Evolutionary conservation across 176 grass and related monocot species (phyloP).

Genomic region (Tillandsia fasciculata): DNA sequence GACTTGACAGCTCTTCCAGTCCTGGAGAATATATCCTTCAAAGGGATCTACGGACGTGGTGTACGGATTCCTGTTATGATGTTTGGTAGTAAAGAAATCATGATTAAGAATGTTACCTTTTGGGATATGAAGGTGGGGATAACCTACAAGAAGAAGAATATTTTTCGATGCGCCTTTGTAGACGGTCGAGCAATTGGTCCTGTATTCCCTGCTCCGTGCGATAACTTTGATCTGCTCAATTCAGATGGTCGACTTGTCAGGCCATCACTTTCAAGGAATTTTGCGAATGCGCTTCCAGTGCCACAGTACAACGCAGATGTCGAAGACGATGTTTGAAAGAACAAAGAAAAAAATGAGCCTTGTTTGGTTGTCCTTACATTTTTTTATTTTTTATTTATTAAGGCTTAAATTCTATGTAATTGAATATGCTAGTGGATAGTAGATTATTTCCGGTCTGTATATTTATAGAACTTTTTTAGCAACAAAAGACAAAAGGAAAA

Average conservation of each 20-base stretch:
- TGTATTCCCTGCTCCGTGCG: slow-evolving; percentile 68
- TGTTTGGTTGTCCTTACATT: no score
- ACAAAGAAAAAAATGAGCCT: background rate
- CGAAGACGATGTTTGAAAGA: slow-evolving; percentile 77
- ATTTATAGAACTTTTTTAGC: no score
- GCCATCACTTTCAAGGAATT: slow-evolving; percentile 31
- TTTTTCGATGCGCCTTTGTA: slow-evolving; percentile 83
- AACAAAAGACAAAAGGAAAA: no score
- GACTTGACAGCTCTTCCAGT: slow-evolving; percentile 47
- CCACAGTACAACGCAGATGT: slow-evolving; percentile 45
- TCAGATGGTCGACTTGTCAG: slow-evolving; percentile 50
- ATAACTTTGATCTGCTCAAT: slow-evolving; percentile 58
- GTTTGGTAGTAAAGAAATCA: slow-evolving; percentile 73
- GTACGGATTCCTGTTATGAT: slow-evolving; percentile 83
- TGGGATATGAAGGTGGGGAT: slow-evolving; percentile 66
- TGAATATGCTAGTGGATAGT: no score
- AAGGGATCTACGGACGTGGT: slow-evolving; percentile 50
- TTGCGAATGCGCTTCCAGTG: slow-evolving; percentile 29
- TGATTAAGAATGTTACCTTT: slow-evolving; percentile 59
- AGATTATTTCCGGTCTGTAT: no score
- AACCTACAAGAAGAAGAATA: slow-evolving; percentile 95
- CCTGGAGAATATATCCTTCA: slow-evolving; percentile 58
- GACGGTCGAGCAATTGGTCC: slow-evolving; percentile 47
- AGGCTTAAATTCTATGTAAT: no score
- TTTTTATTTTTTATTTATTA: no score